Conservation (phyloP, 352 stramenopile species). For the Elongisporangium anandrum region DNA sequence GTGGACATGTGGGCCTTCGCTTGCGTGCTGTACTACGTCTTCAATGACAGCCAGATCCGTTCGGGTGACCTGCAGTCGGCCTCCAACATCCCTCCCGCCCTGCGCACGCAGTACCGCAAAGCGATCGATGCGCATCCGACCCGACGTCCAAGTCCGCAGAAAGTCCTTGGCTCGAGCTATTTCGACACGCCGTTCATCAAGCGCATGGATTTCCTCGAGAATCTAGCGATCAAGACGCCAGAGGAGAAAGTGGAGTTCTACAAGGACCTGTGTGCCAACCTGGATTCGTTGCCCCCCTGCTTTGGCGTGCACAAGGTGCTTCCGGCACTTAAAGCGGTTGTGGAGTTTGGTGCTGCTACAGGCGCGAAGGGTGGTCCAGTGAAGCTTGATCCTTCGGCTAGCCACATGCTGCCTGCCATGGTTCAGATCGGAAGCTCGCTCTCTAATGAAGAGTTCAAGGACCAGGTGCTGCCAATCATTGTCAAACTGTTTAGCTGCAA, state of each 20-base stretch:
- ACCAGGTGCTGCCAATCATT: constrained; percentile 85
- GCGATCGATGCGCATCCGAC: constrained; percentile 63
- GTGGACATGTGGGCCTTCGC: constrained; percentile 79
- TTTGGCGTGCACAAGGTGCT: constrained; percentile 88
- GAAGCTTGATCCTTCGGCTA: constrained; percentile 81
- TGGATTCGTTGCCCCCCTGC: constrained; percentile 55
- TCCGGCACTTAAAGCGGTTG: constrained; percentile 73
- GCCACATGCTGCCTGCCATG: constrained; percentile 86
- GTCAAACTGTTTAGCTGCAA: constrained; percentile 91
- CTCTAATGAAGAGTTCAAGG: constrained; percentile 78
- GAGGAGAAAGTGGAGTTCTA: constrained; percentile 94
- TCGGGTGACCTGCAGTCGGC: constrained; percentile 48
- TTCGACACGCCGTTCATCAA: constrained; percentile 93
- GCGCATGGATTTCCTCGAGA: constrained; percentile 92
- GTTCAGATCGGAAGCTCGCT: constrained; percentile 82
- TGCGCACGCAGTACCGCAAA: constrained; percentile 76
- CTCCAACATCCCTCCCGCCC: constrained; percentile 59
- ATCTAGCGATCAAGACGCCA: constrained; percentile 90
- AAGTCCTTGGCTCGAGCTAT: constrained; percentile 85
- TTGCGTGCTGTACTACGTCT: constrained; percentile 72
- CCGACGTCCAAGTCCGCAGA: constrained; percentile 75
- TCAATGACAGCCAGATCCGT: constrained; percentile 67
- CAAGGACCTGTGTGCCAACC: constrained; percentile 86
- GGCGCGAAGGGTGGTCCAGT: constrained; percentile 54
- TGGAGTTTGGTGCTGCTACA: constrained; percentile 69